Evolutionary conservation across 371 early-diverging fungal species (phyloP).

Genomic region (Nematocida displodere): DNA sequence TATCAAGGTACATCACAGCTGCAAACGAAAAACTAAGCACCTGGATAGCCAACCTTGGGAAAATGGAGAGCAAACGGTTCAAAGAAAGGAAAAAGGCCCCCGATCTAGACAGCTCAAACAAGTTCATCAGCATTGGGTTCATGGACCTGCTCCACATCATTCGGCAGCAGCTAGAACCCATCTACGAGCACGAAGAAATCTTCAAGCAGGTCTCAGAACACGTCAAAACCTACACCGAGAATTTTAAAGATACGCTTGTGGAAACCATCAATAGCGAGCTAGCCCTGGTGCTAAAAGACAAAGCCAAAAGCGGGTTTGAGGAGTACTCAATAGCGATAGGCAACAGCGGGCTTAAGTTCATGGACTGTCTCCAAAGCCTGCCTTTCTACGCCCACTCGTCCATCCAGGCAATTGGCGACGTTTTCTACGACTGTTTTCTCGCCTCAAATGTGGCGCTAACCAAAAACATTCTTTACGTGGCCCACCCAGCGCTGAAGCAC

Average conservation of each 20-base stretch:
- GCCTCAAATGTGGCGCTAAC: slow-evolving; percentile 54
- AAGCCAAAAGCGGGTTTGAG: slow-evolving; percentile 63
- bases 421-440: slow-evolving; percentile 61
- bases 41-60: slow-evolving; percentile 64
- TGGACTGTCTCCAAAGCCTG: slow-evolving; percentile 63
- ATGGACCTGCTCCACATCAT: slow-evolving; percentile 65
- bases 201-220: slow-evolving; percentile 56
- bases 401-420: slow-evolving; percentile 59
- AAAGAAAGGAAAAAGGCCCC: slow-evolving; percentile 57
- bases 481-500: slow-evolving; percentile 54
- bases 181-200: slow-evolving; percentile 60
- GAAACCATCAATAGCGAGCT: slow-evolving; percentile 59
- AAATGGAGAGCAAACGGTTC: slow-evolving; percentile 60
- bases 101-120: slow-evolving; percentile 61
- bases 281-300: slow-evolving; percentile 46
- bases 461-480: slow-evolving; percentile 58
- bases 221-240: slow-evolving; percentile 49
- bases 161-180: slow-evolving; percentile 64
- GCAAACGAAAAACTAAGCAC: slow-evolving; percentile 58
- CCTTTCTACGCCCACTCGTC: slow-evolving; percentile 57
- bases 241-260: slow-evolving; percentile 55
- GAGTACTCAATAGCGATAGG: slow-evolving; percentile 66
- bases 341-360: slow-evolving; percentile 65
- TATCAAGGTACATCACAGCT: slow-evolving; percentile 59
- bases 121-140: slow-evolving; percentile 64